Evolutionary conservation across 1,284 basidiomycete species (phyloP), one percentile per base, ranked within the genome.

Genomic region (Coniferiporia weirii): DNA sequence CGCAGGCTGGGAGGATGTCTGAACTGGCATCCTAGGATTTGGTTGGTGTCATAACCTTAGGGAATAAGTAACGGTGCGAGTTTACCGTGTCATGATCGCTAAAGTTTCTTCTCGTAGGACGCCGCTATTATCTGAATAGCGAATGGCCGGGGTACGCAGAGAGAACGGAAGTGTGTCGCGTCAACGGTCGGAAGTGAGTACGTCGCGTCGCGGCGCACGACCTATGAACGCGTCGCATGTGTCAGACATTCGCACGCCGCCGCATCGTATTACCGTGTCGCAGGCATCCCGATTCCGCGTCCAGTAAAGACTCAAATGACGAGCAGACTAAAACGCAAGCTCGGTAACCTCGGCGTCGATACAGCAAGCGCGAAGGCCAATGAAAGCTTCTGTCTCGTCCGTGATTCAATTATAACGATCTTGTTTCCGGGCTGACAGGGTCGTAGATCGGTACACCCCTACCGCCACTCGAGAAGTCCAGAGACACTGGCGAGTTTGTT

Each of bases 401-500:
- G 82, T 73, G 17, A n/a, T 34, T 44, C 4, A 20, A 43, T 35
- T 50, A 43, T 50, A n/a, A n/a, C 63, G 32, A 0, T 4, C 6
- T 38, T 0, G 13, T 45, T 44, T 47, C 3, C 32, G 10, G 4
- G 4, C 22, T 13, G 19, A 64, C 64, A 65, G 61, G 36, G 62
- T 61, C 20, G 36, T 66, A 93, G 91, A 93, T 94, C 69, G 96
- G 93, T 6, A 98, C 93, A 20, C 93, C 93, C 6, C 75, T 97
- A 0, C 95, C 95, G 0, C 87, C 93, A 0, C 82, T 98, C 17
- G 90, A 91, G 65, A 93, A 93, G 65, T 85, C 84, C 40, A 92
- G 86, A 70, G 96, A 98, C 70, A 85, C 82, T 12, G 90, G 92
- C 64, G 96, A 98, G 71, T 97, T 93, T 71, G 90, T 97, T 49